Percentiles rank a stretch among this genome's conserved stretches.
phyloP scores from a whole-genome alignment of 1,139 yeast species.

The Blastobotrys capitulatus region DNA sequence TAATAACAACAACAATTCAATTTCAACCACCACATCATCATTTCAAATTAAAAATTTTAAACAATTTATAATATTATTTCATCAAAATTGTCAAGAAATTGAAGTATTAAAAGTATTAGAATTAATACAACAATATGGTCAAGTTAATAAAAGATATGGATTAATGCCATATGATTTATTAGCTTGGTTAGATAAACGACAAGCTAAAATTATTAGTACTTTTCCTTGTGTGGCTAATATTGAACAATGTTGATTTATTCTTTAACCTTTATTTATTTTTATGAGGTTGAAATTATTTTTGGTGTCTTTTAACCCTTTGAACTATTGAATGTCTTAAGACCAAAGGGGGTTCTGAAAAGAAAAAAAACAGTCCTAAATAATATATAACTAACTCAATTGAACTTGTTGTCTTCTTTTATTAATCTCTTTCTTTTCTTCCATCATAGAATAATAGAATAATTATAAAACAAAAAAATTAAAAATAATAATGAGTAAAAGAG shows the following conservation, averaged over 20 bases:
- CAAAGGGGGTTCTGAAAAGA: too few relatives aligned
- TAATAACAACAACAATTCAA: neutral
- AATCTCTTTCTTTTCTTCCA: too few relatives aligned
- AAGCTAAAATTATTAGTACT: neutral
- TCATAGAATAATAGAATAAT: too few relatives aligned
- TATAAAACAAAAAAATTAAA: too few relatives aligned
- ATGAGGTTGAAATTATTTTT: neutral
- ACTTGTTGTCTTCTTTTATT: too few relatives aligned
- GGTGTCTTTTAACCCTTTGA: too few relatives aligned
- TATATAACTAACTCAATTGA: too few relatives aligned
- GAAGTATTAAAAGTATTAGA: neutral
- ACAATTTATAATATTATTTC: constrained; percentile 1
- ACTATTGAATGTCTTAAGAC: too few relatives aligned
- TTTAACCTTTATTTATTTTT: neutral
- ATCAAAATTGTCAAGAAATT: neutral
- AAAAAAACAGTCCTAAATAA: too few relatives aligned
- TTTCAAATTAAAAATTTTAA: neutral
- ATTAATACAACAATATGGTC: neutral
- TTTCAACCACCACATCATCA: too few relatives aligned
- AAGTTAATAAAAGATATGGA: neutral
- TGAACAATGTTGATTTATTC: neutral
- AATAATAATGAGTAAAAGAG: too few relatives aligned
- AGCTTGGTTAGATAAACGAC: neutral
- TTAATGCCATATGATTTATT: constrained; percentile 1
- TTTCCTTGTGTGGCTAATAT: constrained; percentile 1